Percentiles rank a stretch among this genome's conserved stretches.
These are phyloP conservation scores for Lepiota brunneoincarnata DNA, from an alignment of 768 basidiomycete species.

Conservation along the genomic window DNA sequence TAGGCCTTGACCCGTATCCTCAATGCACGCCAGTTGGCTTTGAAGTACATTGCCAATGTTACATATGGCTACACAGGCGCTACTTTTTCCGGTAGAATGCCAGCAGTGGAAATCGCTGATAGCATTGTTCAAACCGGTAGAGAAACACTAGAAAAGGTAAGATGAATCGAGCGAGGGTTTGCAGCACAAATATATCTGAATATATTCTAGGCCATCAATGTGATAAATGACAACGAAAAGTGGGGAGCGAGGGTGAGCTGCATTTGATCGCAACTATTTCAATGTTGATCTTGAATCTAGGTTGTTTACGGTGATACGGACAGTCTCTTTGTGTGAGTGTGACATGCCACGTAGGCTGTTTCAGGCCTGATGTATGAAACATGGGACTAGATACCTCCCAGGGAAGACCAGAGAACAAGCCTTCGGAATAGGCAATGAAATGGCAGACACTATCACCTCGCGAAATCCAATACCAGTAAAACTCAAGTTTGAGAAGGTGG, in stretches of 20 bases:
- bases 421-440: conserved; percentile 89
- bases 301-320: conserved; percentile 99
- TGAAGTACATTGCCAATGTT: conserved; percentile 93
- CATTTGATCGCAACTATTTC: not conserved
- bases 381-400: conserved; percentile 54
- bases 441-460: conserved; percentile 82
- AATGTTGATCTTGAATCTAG: conserved; percentile 21
- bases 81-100: conserved; percentile 95
- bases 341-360: not conserved
- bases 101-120: conserved; percentile 96
- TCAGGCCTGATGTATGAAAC: not conserved
- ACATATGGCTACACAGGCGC: conserved; percentile 97
- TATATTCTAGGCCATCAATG: conserved; percentile 74
- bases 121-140: conserved; percentile 96
- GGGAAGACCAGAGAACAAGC: conserved; percentile 94
- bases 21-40: conserved; percentile 87
- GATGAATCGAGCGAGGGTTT: conserved; percentile 9
- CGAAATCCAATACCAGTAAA: conserved; percentile 90
- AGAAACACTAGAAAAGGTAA: conserved; percentile 91
- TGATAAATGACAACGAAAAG: conserved; percentile 71
- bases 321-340: conserved; percentile 75
- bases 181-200: not conserved
- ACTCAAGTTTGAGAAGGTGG: conserved; percentile 96
- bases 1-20: conserved; percentile 75
- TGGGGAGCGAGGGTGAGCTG: conserved; percentile 74